Evolutionary conservation across 2,329 filamentous ascomycete genomes (phyloP).

Genomic region (Ascochyta koolunga): DNA sequence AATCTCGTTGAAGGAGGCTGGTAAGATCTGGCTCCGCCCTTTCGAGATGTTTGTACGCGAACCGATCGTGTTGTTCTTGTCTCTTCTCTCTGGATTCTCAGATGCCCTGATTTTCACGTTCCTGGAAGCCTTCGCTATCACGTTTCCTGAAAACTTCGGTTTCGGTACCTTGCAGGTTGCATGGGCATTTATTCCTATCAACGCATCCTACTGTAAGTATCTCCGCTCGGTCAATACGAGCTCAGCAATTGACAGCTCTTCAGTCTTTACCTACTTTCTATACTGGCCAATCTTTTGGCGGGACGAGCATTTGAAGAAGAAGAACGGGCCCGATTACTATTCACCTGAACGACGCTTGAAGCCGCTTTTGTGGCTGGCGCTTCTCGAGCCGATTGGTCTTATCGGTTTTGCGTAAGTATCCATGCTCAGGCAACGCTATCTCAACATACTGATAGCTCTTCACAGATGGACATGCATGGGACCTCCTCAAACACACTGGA

Average conservation of each 20-base stretch:
- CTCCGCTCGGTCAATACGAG: too few relatives aligned
- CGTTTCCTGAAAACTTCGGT: conserved; percentile 67
- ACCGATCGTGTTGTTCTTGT: conserved; percentile 74
- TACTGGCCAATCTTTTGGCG: conserved; percentile 59
- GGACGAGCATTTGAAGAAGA: conserved; percentile 49
- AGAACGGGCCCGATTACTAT: conserved; percentile 53
- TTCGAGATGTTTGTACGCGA: conserved; percentile 75
- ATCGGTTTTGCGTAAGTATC: conserved; percentile 64
- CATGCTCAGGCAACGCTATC: not conserved
- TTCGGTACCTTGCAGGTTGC: conserved; percentile 65
- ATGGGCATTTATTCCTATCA: conserved; percentile 60
- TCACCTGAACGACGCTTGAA: conserved; percentile 67
- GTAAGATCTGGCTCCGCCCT: conserved; percentile 55
- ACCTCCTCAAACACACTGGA: conserved; percentile 67
- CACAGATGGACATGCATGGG: conserved; percentile 65
- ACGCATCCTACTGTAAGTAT: conserved; percentile 59
- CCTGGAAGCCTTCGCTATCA: conserved; percentile 71
- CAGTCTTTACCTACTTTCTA: conserved; percentile 62
- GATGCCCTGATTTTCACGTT: conserved; percentile 81
- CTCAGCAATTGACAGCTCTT: too few relatives aligned
- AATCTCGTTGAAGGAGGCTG: conserved; percentile 43
- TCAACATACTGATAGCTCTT: not conserved
- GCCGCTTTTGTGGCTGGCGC: conserved; percentile 65
- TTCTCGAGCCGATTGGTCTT: conserved; percentile 68
- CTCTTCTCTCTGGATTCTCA: conserved; percentile 74